Conservation (phyloP, 352 stramenopile species). For the Saprolegnia diclina region DNA sequence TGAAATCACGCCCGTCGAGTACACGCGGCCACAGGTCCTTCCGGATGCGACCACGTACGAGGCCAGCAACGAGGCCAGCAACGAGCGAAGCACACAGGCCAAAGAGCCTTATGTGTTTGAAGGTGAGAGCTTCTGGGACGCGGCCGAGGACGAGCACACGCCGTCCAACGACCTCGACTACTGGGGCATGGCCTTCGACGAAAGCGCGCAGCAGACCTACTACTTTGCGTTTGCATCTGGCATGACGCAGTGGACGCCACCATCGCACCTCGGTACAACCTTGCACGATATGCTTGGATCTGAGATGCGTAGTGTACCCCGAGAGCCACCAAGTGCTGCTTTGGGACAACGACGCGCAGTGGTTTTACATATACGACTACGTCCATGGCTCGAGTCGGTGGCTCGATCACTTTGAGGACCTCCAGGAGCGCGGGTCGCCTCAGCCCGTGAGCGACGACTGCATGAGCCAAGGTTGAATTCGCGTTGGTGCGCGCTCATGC, state of each 20-base stretch:
- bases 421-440: neutral
- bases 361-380: constrained; percentile 24
- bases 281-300: neutral
- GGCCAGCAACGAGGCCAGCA: neutral
- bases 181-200: constrained; percentile 13
- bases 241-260: neutral
- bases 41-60: neutral
- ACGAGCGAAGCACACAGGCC: too few species aligned
- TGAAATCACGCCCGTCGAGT: constrained; percentile 11
- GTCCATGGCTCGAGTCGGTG: constrained; percentile 14
- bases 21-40: neutral
- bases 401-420: constrained; percentile 15
- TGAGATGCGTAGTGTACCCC: constrained; percentile 8
- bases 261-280: neutral
- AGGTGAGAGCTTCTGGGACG: constrained; percentile 19
- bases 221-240: constrained; percentile 16
- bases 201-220: neutral
- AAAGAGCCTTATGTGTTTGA: constrained; percentile 17
- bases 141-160: neutral
- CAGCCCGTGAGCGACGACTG: neutral
- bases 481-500: neutral
- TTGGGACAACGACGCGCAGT: constrained; percentile 10
- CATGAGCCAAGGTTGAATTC: neutral
- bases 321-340: constrained; percentile 12
- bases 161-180: constrained; percentile 8